These are phyloP conservation scores for Boletus pseudo-olivaceus DNA, from an alignment of 768 basidiomycete genomes.

Conservation along the genomic window DNA sequence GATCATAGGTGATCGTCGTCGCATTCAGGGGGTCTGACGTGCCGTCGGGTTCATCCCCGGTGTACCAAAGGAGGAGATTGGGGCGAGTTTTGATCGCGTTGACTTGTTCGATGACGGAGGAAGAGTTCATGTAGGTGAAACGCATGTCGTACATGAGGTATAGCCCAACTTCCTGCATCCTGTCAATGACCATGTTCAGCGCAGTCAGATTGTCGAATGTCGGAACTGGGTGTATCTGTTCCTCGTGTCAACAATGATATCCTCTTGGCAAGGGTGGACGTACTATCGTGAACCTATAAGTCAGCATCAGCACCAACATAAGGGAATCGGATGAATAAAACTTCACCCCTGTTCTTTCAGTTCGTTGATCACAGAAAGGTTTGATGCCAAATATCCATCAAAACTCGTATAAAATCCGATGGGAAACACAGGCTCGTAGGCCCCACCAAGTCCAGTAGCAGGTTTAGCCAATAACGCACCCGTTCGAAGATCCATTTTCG, in stretches of 20 bases:
- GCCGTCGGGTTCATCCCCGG: conserved; percentile 72
- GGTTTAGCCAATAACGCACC: conserved; percentile 53
- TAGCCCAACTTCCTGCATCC: conserved; percentile 64
- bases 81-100: conserved; percentile 61
- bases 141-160: conserved; percentile 89
- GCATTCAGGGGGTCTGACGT: conserved; percentile 65
- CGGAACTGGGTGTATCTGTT: conserved; percentile 68
- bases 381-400: conserved; percentile 26
- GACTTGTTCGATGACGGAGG: conserved; percentile 64
- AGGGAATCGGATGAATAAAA: background rate
- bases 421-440: conserved; percentile 50
- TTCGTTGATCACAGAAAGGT: conserved; percentile 27
- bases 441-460: conserved; percentile 45
- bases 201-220: conserved; percentile 57
- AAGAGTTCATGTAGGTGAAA: conserved; percentile 60
- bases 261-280: conserved; percentile 5
- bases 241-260: background rate
- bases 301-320: background rate
- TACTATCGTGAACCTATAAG: conserved; percentile 30
- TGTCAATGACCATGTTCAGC: conserved; percentile 56
- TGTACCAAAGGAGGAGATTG: conserved; percentile 73
- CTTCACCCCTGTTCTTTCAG: conserved; percentile 31
- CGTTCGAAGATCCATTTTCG: conserved; percentile 60
- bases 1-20: conserved; percentile 43
- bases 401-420: conserved; percentile 45